A percentile compares a stretch with the other conserved stretches of the same genome.
These are phyloP conservation scores for Solidago caesia DNA, from an alignment of 129 eudicot species.

Conservation along the genomic window DNA sequence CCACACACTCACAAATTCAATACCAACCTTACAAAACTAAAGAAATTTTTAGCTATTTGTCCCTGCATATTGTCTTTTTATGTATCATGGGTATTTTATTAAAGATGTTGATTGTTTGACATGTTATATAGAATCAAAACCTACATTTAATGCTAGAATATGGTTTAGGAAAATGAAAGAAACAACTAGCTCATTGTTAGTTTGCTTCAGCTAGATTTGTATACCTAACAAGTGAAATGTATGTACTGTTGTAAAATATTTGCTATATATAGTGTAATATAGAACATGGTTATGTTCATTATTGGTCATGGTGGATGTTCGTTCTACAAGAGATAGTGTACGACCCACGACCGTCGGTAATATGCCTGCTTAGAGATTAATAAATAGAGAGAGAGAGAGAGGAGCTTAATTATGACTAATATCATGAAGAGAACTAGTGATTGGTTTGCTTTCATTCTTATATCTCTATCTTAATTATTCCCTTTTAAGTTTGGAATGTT, in stretches of 20 bases:
- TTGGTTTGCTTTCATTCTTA: constrained; percentile 55
- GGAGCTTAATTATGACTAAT: constrained; percentile 40
- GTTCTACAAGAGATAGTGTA: constrained; percentile 28
- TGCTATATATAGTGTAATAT: constrained; percentile 27
- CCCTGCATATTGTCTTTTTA: constrained; percentile 8
- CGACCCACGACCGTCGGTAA: constrained; percentile 24
- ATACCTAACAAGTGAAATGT: constrained; percentile 11
- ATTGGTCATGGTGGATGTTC: constrained; percentile 46
- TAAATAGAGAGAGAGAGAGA: background rate
- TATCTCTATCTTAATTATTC: background rate
- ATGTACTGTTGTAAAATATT: constrained; percentile 21
- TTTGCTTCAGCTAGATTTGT: constrained; percentile 14
- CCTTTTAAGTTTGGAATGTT: background rate
- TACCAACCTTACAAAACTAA: constrained; percentile 18
- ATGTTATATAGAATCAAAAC: constrained; percentile 22
- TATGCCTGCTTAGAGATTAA: constrained; percentile 38
- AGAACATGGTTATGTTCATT: constrained; percentile 27
- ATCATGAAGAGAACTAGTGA: constrained; percentile 82
- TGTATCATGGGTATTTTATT: constrained; percentile 14
- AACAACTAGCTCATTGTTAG: constrained; percentile 17
- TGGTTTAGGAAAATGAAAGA: constrained; percentile 18
- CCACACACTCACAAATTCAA: constrained; percentile 37
- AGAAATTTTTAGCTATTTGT: constrained; percentile 16
- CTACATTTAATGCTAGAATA: constrained; percentile 25
- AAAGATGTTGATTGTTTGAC: constrained; percentile 37